Conservation (phyloP, 495 filamentous ascomycete genomes). For the Penicillium manginii region DNA sequence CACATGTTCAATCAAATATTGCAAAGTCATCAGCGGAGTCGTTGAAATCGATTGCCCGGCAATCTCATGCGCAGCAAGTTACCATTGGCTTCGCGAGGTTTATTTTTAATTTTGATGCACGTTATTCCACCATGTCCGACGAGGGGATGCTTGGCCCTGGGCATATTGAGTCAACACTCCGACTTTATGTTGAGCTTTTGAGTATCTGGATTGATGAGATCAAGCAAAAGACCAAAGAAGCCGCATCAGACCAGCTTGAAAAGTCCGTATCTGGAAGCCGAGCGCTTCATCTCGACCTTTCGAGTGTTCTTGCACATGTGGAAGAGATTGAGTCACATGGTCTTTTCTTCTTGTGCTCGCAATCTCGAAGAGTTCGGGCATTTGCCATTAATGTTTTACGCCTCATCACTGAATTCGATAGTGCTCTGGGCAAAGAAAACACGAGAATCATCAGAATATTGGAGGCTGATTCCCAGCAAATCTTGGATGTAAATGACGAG, state of each 20-base stretch:
- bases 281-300: constrained; percentile 80
- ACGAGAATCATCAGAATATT: constrained; percentile 86
- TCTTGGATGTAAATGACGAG: constrained; percentile 92
- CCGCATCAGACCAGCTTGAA: constrained; percentile 63
- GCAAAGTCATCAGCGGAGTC: constrained; percentile 90
- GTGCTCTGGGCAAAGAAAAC: constrained; percentile 79
- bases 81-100: constrained; percentile 96
- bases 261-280: constrained; percentile 57
- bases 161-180: constrained; percentile 92
- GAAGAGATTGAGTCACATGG: constrained; percentile 98
- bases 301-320: constrained; percentile 84
- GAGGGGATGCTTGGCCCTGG: constrained; percentile 94
- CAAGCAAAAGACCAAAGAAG: constrained; percentile 78
- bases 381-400: constrained; percentile 92
- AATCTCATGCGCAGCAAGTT: constrained; percentile 92
- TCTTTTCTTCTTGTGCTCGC: constrained; percentile 97
- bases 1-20: constrained; percentile 91
- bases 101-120: constrained; percentile 97
- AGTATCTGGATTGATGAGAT: constrained; percentile 98
- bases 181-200: constrained; percentile 89
- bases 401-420: constrained; percentile 92
- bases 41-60: constrained; percentile 90
- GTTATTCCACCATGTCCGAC: constrained; percentile 96
- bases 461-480: constrained; percentile 83
- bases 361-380: constrained; percentile 83